These are phyloP conservation scores for Fusarium verticillioides DNA, from an alignment of 2,329 filamentous ascomycete species.

Conservation along the genomic window DNA sequence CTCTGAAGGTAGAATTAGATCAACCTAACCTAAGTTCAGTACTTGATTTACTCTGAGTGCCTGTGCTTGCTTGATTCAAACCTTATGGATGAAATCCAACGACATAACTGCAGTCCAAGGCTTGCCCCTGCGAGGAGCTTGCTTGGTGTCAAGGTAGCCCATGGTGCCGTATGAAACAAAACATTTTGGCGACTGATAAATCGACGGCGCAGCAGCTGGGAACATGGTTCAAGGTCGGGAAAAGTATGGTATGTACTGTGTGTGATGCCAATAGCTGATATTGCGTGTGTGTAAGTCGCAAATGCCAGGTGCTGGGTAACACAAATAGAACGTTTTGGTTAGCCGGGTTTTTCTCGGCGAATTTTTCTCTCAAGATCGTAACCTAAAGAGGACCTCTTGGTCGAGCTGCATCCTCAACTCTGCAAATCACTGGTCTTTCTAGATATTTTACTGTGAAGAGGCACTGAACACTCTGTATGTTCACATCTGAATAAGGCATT, in stretches of 20 bases:
- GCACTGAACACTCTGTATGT: background rate
- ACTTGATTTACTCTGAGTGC: too few relatives aligned
- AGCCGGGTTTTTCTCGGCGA: slow-evolving; percentile 46
- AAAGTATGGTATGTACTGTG: background rate
- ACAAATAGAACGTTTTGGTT: slow-evolving; percentile 12
- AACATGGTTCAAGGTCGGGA: slow-evolving; percentile 53
- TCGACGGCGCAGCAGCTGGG: slow-evolving; percentile 55
- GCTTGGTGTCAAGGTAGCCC: slow-evolving; percentile 75
- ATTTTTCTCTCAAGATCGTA: slow-evolving; percentile 29
- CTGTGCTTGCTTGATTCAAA: slow-evolving; percentile 43
- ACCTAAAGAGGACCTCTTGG: slow-evolving; percentile 70
- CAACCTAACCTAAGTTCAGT: slow-evolving; percentile 56
- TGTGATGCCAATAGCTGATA: background rate
- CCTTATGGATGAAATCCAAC: slow-evolving; percentile 76
- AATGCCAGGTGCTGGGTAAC: background rate
- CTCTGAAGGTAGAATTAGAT: slow-evolving; percentile 78
- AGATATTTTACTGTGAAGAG: background rate
- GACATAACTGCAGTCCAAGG: slow-evolving; percentile 77
- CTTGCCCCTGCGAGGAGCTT: slow-evolving; percentile 76
- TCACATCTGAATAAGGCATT: background rate
- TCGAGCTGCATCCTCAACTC: slow-evolving; percentile 6
- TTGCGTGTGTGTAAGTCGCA: slow-evolving; percentile 13
- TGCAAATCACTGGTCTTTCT: background rate
- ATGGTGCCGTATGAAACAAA: slow-evolving; percentile 77
- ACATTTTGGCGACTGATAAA: slow-evolving; percentile 73